Base-by-base conservation (phyloP, 768 basidiomycete species). In the Pisolithus microcarpus region DNA sequence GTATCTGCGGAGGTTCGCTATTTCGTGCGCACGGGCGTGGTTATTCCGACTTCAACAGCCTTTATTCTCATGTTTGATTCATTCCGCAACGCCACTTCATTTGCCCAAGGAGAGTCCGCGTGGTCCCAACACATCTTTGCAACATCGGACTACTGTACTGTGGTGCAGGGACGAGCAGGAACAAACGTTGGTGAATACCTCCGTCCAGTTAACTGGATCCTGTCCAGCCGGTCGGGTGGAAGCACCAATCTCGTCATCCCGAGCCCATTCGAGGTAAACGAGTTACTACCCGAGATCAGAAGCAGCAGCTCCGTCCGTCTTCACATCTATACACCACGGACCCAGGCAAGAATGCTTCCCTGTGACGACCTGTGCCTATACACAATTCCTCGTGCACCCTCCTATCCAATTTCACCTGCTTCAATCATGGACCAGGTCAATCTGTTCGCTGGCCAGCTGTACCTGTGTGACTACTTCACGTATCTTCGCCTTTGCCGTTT, bases 361-460 rank as follows among this genome's bases (percentile, higher is more conserved):
- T 66, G 70, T 36, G 77, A 78, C 26, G 57, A 65, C 31, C 58
- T 69, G 3, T 10, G 24, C 1, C 49, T 63, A 4, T 59, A 65
- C 45, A 53, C 9, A 26, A 44, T 68, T 9, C 67, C 65, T 2
- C 6, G 52, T 4, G 43, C 64, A 2, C 52, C 66, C 1, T 21
- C 26, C 2, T 40, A 40, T 8, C 64, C 62, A 57, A 47, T 46
- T 7, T 52, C 60, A 1, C 45, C 52, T 1, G 38, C 48, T 2
- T 36, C 51, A 8, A 44, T 61, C 8, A 64, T 63, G 24, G 48
- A 46, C 23, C 72, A 75, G 43, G 60, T 78, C 34, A 75, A 72
- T 37, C 52, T 76, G 28, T 75, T 71, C 55, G 72, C 75, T 13
- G 76, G 74, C 3, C 74, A 78, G 49, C 62, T 78, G 3, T 78